Evolutionary conservation across 2,329 filamentous ascomycete genomes (phyloP).

Genomic region (Akanthomyces lecanii): DNA sequence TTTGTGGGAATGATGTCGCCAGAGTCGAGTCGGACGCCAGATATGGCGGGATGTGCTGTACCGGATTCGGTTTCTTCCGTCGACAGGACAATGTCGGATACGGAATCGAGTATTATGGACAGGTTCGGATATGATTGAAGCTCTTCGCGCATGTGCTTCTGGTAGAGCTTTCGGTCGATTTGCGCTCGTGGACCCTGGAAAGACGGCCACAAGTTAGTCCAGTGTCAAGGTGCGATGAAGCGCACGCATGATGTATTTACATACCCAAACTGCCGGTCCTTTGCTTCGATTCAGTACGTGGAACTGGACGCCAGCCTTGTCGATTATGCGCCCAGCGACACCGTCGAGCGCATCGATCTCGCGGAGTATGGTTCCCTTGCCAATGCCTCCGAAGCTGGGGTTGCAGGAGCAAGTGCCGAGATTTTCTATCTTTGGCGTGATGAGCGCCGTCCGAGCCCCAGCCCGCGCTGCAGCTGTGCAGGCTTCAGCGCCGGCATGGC

Average conservation of each 20-base stretch:
- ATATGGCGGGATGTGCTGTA: conserved; percentile 64
- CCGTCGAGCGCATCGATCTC: conserved; percentile 95
- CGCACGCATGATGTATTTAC: conserved; percentile 16
- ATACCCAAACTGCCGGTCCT: conserved; percentile 85
- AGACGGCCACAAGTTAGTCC: not conserved
- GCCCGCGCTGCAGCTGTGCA: conserved; percentile 84
- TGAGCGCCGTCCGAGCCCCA: conserved; percentile 81
- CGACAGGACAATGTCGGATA: conserved; percentile 78
- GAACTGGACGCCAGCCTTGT: conserved; percentile 94
- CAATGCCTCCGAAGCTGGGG: conserved; percentile 96
- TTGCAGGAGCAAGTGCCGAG: conserved; percentile 96
- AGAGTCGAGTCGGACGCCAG: conserved; percentile 80
- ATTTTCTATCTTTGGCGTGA: conserved; percentile 85
- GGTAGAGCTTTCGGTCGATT: conserved; percentile 87
- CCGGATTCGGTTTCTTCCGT: conserved; percentile 38
- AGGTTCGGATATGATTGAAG: conserved; percentile 73
- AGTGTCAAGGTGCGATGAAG: not conserved
- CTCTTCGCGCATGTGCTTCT: conserved; percentile 86
- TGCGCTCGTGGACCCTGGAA: conserved; percentile 78
- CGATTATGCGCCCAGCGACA: conserved; percentile 79
- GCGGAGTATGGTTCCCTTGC: conserved; percentile 92
- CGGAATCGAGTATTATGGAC: conserved; percentile 77
- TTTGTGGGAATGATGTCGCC: conserved; percentile 77
- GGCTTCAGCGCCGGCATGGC: conserved; percentile 92
- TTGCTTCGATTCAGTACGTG: conserved; percentile 83